phyloP scores from a whole-genome alignment of 176 grass and related monocot species.

The Cocos nucifera region DNA sequence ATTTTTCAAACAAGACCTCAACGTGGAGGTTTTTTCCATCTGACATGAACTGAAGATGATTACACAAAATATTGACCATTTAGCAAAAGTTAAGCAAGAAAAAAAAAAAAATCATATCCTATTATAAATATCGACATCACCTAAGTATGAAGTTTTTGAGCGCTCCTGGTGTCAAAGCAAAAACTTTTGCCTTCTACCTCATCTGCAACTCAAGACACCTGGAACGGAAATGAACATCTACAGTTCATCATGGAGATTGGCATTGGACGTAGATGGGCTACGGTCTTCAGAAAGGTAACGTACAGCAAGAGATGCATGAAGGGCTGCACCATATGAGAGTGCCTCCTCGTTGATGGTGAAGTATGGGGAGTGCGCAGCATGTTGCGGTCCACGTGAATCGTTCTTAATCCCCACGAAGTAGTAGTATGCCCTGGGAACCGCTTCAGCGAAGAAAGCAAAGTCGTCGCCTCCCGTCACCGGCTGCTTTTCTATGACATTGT shows the following conservation, averaged over 20 bases:
- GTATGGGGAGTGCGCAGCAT: constrained; percentile 47
- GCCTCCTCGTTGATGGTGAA: constrained; percentile 65
- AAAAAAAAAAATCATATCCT: too few relatives aligned
- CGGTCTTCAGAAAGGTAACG: constrained; percentile 58
- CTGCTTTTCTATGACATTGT: constrained; percentile 50
- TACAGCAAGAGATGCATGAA: constrained; percentile 58
- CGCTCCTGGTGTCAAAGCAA: too few relatives aligned
- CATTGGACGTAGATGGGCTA: not conserved
- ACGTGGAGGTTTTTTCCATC: too few relatives aligned
- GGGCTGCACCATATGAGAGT: constrained; percentile 58
- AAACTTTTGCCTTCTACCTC: not conserved
- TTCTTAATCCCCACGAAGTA: constrained; percentile 74
- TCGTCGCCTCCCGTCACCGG: constrained; percentile 78
- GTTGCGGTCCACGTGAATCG: constrained; percentile 12
- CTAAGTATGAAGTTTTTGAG: too few relatives aligned
- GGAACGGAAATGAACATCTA: constrained; percentile 24
- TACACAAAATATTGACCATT: too few relatives aligned
- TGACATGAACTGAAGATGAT: too few relatives aligned
- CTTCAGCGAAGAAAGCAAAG: constrained; percentile 65
- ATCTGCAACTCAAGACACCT: not conserved
- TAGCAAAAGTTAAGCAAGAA: too few relatives aligned
- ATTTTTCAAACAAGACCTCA: too few relatives aligned
- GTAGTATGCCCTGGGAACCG: constrained; percentile 48
- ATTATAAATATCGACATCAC: too few relatives aligned
- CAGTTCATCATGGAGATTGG: constrained; percentile 53